Percentiles rank a stretch among this genome's conserved stretches.
Evolutionary conservation across 177 flowering plant species (phyloP).

Genomic region (Tripterygium wilfordii): DNA sequence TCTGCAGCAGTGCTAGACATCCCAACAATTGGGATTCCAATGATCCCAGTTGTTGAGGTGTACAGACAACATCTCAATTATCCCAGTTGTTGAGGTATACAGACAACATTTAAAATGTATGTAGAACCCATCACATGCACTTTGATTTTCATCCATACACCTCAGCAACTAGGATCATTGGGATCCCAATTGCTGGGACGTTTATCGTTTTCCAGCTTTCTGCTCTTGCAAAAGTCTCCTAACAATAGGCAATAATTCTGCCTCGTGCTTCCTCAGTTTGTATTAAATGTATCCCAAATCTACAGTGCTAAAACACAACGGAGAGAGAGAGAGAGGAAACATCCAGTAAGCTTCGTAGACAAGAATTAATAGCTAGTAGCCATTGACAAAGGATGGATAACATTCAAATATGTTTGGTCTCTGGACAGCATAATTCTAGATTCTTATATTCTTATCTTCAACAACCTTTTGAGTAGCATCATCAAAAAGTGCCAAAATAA

Average conservation of each 20-base stretch:
- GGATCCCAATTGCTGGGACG: too few relatives aligned
- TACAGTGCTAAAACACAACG: not conserved
- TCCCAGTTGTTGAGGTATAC: too few relatives aligned
- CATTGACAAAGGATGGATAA: slow-evolving; percentile 52
- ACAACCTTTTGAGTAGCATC: slow-evolving; percentile 38
- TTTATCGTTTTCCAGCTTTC: too few relatives aligned
- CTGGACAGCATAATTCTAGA: slow-evolving; percentile 20
- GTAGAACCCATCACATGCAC: too few relatives aligned
- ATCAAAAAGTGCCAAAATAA: slow-evolving; percentile 5
- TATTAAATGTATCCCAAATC: too few relatives aligned
- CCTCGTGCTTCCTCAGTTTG: slow-evolving; percentile 27
- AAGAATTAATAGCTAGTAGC: slow-evolving; percentile 19
- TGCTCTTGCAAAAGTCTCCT: slow-evolving; percentile 14
- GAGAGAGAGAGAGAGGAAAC: slow-evolving; percentile 30
- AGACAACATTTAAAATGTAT: too few relatives aligned
- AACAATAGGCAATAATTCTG: slow-evolving; percentile 30
- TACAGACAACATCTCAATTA: too few relatives aligned
- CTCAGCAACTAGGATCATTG: too few relatives aligned
- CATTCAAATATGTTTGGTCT: slow-evolving; percentile 16
- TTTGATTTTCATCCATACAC: too few relatives aligned
- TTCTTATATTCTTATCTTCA: slow-evolving; percentile 37
- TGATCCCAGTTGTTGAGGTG: too few relatives aligned
- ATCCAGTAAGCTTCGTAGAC: slow-evolving; percentile 47
- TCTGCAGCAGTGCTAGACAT: too few relatives aligned
- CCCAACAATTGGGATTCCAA: too few relatives aligned